These are phyloP conservation scores for Geotrichum candidum DNA, from an alignment of 1,139 yeast genomes.

Conservation along the genomic window DNA sequence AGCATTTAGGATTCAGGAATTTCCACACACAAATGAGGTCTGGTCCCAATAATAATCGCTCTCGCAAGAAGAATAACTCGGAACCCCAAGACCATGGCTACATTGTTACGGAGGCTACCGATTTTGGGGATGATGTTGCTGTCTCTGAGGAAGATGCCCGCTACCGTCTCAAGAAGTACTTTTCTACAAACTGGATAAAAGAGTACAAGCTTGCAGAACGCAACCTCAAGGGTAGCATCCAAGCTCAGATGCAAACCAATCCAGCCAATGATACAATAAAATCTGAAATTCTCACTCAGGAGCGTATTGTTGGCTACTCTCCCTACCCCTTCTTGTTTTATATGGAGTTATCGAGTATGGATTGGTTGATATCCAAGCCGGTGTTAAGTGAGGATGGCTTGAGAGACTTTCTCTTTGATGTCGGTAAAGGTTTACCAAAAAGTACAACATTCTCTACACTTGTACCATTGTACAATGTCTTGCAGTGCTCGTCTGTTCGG, in stretches of 20 bases:
- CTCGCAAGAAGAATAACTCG: slow-evolving; percentile 21
- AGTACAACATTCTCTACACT: slow-evolving; percentile 63
- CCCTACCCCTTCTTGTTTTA: slow-evolving; percentile 60
- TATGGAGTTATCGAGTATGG: slow-evolving; percentile 50
- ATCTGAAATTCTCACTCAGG: slow-evolving; percentile 43
- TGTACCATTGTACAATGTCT: slow-evolving; percentile 53
- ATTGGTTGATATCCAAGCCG: slow-evolving; percentile 50
- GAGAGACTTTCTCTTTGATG: slow-evolving; percentile 54
- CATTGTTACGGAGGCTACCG: slow-evolving; percentile 27
- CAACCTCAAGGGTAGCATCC: slow-evolving; percentile 40
- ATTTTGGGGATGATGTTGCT: background rate
- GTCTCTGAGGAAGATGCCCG: slow-evolving; percentile 25
- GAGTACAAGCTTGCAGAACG: slow-evolving; percentile 26
- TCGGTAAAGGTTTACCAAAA: slow-evolving; percentile 79
- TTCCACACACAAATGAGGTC: background rate
- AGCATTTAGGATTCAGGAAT: background rate
- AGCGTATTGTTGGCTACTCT: slow-evolving; percentile 52
- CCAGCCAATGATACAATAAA: slow-evolving; percentile 45
- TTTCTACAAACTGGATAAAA: slow-evolving; percentile 70
- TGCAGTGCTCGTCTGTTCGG: slow-evolving; percentile 47
- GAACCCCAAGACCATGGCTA: slow-evolving; percentile 24
- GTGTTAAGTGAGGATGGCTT: slow-evolving; percentile 48
- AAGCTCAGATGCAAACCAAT: slow-evolving; percentile 47
- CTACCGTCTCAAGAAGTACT: slow-evolving; percentile 37
- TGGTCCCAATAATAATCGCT: background rate